Percentiles rank a stretch among this genome's conserved stretches.
Conservation (phyloP, 179 eudicot species). For the Patellifolia procumbens region DNA sequence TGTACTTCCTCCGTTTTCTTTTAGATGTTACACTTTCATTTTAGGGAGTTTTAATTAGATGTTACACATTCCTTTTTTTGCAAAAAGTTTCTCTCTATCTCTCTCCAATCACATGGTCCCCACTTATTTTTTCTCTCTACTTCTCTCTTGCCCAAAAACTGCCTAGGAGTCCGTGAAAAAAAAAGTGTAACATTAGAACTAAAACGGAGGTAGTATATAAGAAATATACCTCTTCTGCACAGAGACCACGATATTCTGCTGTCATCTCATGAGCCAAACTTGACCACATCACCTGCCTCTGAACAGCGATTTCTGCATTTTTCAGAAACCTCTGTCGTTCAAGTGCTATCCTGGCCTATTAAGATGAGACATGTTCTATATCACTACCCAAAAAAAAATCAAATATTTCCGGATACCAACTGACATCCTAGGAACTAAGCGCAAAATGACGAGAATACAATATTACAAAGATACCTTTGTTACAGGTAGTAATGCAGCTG, state of each 20-base stretch:
- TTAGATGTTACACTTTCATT: too few relatives aligned
- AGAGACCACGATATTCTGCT: slow-evolving; percentile 95
- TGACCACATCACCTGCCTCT: slow-evolving; percentile 95
- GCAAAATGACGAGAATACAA: slow-evolving; percentile 4
- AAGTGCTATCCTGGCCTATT: slow-evolving; percentile 94
- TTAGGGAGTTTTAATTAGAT: too few relatives aligned
- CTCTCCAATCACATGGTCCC: too few relatives aligned
- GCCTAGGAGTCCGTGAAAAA: too few relatives aligned
- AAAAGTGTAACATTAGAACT: too few relatives aligned
- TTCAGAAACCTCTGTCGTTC: slow-evolving; percentile 81
- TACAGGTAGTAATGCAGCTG: slow-evolving; percentile 92
- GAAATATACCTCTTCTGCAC: slow-evolving; percentile 90
- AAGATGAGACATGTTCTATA: slow-evolving; percentile 8
- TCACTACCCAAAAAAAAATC: slow-evolving; percentile 8
- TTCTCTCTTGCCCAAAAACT: too few relatives aligned
- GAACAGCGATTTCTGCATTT: slow-evolving; percentile 91
- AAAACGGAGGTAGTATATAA: background rate
- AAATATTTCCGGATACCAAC: background rate
- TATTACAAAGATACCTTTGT: slow-evolving; percentile 63
- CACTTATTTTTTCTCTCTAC: too few relatives aligned
- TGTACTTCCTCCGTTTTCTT: too few relatives aligned
- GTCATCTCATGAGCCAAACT: slow-evolving; percentile 99
- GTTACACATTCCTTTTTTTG: too few relatives aligned
- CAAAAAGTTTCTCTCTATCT: too few relatives aligned
- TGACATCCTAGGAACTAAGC: slow-evolving; percentile 7